A percentile compares a stretch with the other conserved stretches of the same genome.
These are phyloP conservation scores for Pseudogymnoascus sp. DNA, from an alignment of 2,329 filamentous ascomycete species.

Conservation along the genomic window DNA sequence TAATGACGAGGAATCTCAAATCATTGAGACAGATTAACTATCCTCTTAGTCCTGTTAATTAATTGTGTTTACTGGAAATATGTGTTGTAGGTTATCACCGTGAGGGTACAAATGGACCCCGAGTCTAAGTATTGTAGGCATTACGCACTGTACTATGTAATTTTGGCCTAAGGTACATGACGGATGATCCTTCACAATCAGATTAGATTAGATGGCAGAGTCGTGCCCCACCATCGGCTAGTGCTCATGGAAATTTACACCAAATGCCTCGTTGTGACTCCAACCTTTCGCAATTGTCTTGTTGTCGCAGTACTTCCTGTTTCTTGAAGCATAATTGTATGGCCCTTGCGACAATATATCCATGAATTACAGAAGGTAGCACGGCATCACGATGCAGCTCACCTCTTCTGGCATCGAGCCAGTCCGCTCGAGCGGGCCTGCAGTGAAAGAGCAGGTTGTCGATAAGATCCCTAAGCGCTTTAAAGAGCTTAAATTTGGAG, in stretches of 20 bases:
- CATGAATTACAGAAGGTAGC: slow-evolving; percentile 6
- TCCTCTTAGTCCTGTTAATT: background rate
- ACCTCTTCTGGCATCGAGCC: slow-evolving; percentile 20
- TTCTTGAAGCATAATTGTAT: background rate
- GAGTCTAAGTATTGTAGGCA: background rate
- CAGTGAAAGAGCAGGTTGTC: slow-evolving; percentile 78
- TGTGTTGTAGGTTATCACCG: background rate
- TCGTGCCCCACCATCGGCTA: slow-evolving; percentile 8
- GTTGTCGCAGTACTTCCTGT: background rate
- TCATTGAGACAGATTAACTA: background rate
- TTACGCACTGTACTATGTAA: background rate
- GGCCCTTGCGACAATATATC: background rate
- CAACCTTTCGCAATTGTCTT: background rate
- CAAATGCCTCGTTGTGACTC: slow-evolving; percentile 5
- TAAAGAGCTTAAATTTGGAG: slow-evolving; percentile 87
- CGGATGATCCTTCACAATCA: background rate
- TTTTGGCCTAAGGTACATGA: background rate
- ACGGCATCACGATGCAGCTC: slow-evolving; percentile 19
- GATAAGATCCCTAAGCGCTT: slow-evolving; percentile 87
- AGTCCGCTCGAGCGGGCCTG: slow-evolving; percentile 8
- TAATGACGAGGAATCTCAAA: background rate
- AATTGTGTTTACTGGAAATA: background rate
- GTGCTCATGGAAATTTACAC: slow-evolving; percentile 8
- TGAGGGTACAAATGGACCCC: background rate
- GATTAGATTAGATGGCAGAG: slow-evolving; percentile 3